Base-by-base conservation (phyloP, 768 basidiomycete genomes). In the Multifurca ochricompacta region DNA sequence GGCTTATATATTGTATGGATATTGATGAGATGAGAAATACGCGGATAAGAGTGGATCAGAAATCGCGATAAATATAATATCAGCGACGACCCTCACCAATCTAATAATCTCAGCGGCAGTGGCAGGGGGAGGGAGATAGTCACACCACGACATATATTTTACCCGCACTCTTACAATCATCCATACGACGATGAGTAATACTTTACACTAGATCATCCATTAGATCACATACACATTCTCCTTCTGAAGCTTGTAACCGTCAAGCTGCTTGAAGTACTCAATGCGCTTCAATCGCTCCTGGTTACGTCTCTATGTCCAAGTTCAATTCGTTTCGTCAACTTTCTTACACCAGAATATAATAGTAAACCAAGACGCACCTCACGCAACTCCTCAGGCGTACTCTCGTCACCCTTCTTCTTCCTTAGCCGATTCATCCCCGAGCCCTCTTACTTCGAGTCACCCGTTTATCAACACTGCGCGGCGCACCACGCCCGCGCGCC, bases 241-340 rank as follows among this genome's bases (percentile, higher is more conserved):
- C 47, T 59, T 56, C 13, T 36, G 54, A 3, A 59, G 46, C 16
- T 53, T 16, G 39, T 61, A 61, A 21, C 51, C 51, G 3, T 61
- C 60, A 7, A 61, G 59, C 21, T 60, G 40, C 60, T 53, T 61
- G 51, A 61, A 61, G 47, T 60, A 61, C 28, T 61, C 54, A 21
- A 56, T 32, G 13, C 58, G 54, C 37, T 53, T 51, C 43, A n/a
- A 14, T 6, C 54, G 53, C n/a, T 60, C 60, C 23, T 51, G 37
- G 39, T 61, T 30, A 6, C 60, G 60, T 18, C 27, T 31, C 60
- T 61, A 32, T 13, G 41, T 18, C n/a, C 23, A 34, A 36, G 16
- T 10, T n/a, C 39, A n/a, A 18, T 6, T 21, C 39, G 19, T 45
- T 19, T n/a, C n/a, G n/a, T n/a, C n/a, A n/a, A 32, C 16, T 19